These are phyloP conservation scores for Escallonia rubra DNA, from an alignment of 129 eudicot genomes.

Conservation along the genomic window DNA sequence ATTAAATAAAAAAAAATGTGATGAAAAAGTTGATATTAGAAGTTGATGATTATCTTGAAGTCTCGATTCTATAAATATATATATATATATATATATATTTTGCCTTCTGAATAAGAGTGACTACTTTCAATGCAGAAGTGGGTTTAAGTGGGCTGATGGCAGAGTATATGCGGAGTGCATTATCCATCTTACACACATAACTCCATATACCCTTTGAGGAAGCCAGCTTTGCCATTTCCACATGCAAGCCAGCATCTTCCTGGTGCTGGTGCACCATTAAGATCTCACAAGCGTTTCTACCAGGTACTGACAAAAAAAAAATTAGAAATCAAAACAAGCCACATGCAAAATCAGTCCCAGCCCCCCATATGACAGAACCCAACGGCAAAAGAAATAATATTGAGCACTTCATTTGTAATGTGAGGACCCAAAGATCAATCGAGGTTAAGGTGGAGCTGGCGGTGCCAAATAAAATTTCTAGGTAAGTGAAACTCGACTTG, in stretches of 20 bases:
- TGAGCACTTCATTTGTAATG: neutral
- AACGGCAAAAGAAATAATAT: neutral
- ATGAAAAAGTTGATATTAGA: too few relatives aligned
- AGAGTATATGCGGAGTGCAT: slow-evolving; percentile 68
- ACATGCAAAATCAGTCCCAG: neutral
- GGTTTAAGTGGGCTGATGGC: slow-evolving; percentile 25
- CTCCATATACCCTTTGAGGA: slow-evolving; percentile 95
- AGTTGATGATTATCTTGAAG: too few relatives aligned
- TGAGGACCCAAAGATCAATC: neutral
- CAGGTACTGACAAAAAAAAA: slow-evolving; percentile 47
- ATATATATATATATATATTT: neutral
- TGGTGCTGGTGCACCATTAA: slow-evolving; percentile 96
- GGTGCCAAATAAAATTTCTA: too few relatives aligned
- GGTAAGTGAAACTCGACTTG: too few relatives aligned
- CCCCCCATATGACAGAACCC: neutral
- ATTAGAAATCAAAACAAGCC: neutral
- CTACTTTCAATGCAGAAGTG: slow-evolving; percentile 37
- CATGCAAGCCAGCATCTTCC: slow-evolving; percentile 95
- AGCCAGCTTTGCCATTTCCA: slow-evolving; percentile 75
- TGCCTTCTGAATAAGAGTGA: slow-evolving; percentile 60
- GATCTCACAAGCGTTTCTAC: slow-evolving; percentile 87
- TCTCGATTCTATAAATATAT: too few relatives aligned
- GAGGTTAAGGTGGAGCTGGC: too few relatives aligned
- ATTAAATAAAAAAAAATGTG: too few relatives aligned
- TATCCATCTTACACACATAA: slow-evolving; percentile 77